A percentile compares a stretch with the other conserved stretches of the same genome.
Evolutionary conservation across 305 asterid genomes (phyloP).

Genomic region (Fraxinus sp.): DNA sequence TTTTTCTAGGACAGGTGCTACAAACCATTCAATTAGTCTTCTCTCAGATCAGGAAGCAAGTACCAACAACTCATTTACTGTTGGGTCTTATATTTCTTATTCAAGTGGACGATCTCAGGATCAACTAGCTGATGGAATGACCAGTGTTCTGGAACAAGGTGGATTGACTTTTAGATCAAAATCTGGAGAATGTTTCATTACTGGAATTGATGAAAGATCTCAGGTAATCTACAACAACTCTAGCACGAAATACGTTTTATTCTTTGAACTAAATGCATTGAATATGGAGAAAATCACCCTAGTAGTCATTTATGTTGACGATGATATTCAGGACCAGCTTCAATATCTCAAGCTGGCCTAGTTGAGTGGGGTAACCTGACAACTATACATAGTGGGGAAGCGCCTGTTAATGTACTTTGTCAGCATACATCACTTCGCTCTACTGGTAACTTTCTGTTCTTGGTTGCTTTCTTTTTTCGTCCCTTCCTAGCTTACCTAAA

Average conservation of each 20-base stretch:
- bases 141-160: constrained; percentile 36
- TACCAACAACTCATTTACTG: constrained; percentile 41
- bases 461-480: neutral
- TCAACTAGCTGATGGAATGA: constrained; percentile 43
- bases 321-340: constrained; percentile 45
- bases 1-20: constrained; percentile 45
- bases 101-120: constrained; percentile 47
- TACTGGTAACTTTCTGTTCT: constrained; percentile 41
- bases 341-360: constrained; percentile 47
- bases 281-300: constrained; percentile 17
- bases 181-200: constrained; percentile 41
- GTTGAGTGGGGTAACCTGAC: constrained; percentile 40
- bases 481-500: neutral
- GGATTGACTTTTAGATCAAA: constrained; percentile 49
- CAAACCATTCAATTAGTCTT: constrained; percentile 42
- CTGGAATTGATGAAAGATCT: constrained; percentile 42
- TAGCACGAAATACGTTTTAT: constrained; percentile 2
- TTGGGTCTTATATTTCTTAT: constrained; percentile 63
- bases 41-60: constrained; percentile 55
- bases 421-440: constrained; percentile 52
- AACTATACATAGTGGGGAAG: constrained; percentile 41
- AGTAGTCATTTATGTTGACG: constrained; percentile 32
- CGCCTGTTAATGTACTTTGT: constrained; percentile 46
- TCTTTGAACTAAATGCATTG: constrained; percentile 8
- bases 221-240: constrained; percentile 46